phyloP scores from a whole-genome alignment of 805 yeast genomes.

The Candida saitoana region DNA sequence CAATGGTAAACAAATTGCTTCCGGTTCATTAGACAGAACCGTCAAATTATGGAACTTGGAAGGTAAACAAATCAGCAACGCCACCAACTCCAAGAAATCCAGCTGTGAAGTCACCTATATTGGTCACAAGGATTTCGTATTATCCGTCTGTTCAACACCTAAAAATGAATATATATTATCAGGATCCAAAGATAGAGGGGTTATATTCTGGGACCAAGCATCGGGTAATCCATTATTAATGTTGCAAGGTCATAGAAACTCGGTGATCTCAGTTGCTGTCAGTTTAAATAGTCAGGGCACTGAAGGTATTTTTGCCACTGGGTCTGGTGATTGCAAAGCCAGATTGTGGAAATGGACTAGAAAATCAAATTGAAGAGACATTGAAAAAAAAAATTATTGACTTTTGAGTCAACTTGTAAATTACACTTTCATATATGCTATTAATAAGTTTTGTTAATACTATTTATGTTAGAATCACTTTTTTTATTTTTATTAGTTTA shows the following conservation, averaged over 20 bases:
- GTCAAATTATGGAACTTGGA: constrained; percentile 93
- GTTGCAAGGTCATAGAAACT: constrained; percentile 96
- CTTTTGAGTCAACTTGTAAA: neutral
- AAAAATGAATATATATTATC: constrained; percentile 86
- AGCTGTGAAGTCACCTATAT: constrained; percentile 89
- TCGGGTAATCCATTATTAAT: constrained; percentile 89
- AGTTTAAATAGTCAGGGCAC: constrained; percentile 71
- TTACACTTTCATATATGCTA: neutral
- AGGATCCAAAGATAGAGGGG: constrained; percentile 96
- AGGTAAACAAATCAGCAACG: constrained; percentile 37
- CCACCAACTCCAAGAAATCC: constrained; percentile 30
- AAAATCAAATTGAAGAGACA: constrained; percentile 16
- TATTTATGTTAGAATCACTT: neutral
- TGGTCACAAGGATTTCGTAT: constrained; percentile 94
- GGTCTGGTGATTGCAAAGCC: constrained; percentile 96
- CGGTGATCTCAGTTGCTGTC: constrained; percentile 91
- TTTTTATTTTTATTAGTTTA: neutral
- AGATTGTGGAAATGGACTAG: constrained; percentile 90
- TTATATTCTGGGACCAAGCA: constrained; percentile 91
- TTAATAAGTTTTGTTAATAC: neutral
- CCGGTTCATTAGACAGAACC: constrained; percentile 93
- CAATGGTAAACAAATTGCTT: constrained; percentile 85
- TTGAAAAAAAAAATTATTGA: neutral
- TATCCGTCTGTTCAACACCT: constrained; percentile 91
- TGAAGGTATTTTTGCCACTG: constrained; percentile 90